Base-by-base conservation (phyloP, 768 basidiomycete species). In the Termitomyces sp. region DNA sequence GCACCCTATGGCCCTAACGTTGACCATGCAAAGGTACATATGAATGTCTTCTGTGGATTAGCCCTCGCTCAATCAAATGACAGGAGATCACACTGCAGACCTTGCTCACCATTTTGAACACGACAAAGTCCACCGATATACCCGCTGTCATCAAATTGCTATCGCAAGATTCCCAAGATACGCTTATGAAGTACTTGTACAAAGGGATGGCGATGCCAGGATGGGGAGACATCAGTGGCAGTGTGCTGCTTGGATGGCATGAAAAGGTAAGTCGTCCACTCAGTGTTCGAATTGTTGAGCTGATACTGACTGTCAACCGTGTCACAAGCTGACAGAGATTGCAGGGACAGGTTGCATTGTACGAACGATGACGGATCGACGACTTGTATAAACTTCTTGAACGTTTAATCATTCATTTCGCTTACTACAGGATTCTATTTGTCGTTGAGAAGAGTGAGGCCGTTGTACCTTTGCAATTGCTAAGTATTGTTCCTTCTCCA, bases 171-270 rank as follows among this genome's bases (percentile, higher is more conserved):
- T 77, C 83, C 48, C 92, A 95, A 69, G 96, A 97, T 70, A 91
- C 89, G 36, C 81, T 98, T 57, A 98, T 97, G 96, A 96, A 96
- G 72, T 98, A 96, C 70, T 79, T 98, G 16, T 98, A 98, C 84
- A 98, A 98, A 78, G 96, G 93, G 16, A 98, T 97, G 96, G 82
- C 77, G 2, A 79, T 84, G 79, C 82, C 83, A 24, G 83, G 82
- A 18, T 82, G 81, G 79, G 82, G 80, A n/a, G 84, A 85, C 68
- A 78, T 83, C 65, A 84, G 81, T 64, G 83, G 82, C 39, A 84
- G 83, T 66, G 82, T 84, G n/a, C 65, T 84, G 38, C 70, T 96
- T 45, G 91, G 88, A 15, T 98, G 96, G 96, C 96, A 98, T 70
- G 95, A 97, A 74, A 97, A 96, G 90, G 95, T 95, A 53, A 38